A percentile compares a stretch with the other conserved stretches of the same genome.
Evolutionary conservation across 2,329 filamentous ascomycete genomes (phyloP).

Genomic region (Daldinia sp.): DNA sequence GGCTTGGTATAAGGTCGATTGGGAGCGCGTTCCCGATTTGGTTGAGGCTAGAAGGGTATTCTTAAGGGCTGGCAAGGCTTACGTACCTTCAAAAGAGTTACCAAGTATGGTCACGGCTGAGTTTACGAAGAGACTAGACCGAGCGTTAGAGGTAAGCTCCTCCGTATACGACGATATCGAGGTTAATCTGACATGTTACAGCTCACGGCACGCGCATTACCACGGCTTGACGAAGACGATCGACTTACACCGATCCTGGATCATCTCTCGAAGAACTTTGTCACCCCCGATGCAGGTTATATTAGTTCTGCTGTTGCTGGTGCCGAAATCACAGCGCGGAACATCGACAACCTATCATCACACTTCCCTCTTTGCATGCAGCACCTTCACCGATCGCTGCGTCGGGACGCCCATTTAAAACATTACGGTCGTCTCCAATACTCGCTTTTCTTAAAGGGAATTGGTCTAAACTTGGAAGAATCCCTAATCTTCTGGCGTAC

Average conservation of each 20-base stretch:
- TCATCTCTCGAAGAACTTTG: conserved; percentile 95
- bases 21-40: conserved; percentile 91
- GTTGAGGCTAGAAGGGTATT: conserved; percentile 84
- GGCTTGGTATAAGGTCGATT: conserved; percentile 93
- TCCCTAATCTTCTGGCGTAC: conserved; percentile 91
- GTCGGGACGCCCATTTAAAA: conserved; percentile 90
- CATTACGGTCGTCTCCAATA: conserved; percentile 95
- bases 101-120: conserved; percentile 89
- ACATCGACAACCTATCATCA: conserved; percentile 81
- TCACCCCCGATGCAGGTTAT: conserved; percentile 88
- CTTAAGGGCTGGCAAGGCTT: conserved; percentile 84
- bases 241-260: conserved; percentile 77
- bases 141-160: conserved; percentile 78
- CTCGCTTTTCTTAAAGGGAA: conserved; percentile 94
- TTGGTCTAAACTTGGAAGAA: conserved; percentile 92
- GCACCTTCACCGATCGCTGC: conserved; percentile 85
- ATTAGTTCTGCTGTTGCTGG: conserved; percentile 74
- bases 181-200: conserved; percentile 52
- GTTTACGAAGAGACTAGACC: conserved; percentile 83
- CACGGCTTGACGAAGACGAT: conserved; percentile 95
- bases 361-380: conserved; percentile 96
- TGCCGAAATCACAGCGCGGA: conserved; percentile 79
- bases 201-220: conserved; percentile 90
- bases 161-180: conserved; percentile 11
- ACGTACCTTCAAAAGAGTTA: conserved; percentile 89